A percentile compares a stretch with the other conserved stretches of the same genome.
Evolutionary conservation across 1,284 basidiomycete genomes (phyloP).

Genomic region (Cryptococcus sp.): DNA sequence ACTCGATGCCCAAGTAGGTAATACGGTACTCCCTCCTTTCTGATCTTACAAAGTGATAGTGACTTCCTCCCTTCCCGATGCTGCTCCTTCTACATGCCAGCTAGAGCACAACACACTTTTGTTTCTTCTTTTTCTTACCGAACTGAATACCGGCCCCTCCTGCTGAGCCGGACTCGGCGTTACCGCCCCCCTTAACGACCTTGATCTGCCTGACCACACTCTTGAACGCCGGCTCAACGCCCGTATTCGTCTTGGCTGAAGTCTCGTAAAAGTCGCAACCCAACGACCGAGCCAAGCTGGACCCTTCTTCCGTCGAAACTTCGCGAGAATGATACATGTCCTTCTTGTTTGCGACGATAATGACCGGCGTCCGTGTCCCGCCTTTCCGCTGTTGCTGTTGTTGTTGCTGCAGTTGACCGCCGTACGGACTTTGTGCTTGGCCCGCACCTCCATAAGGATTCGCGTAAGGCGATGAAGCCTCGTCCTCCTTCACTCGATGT

Average conservation of each 20-base stretch:
- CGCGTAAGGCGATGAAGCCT: slow-evolving; percentile 56
- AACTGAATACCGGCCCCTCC: slow-evolving; percentile 6
- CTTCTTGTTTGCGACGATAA: slow-evolving; percentile 90
- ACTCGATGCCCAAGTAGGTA: too few relatives aligned
- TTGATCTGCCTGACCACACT: slow-evolving; percentile 84
- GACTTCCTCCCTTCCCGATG: too few relatives aligned
- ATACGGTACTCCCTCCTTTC: too few relatives aligned
- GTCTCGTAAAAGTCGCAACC: slow-evolving; percentile 97
- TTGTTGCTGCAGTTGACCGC: slow-evolving; percentile 4
- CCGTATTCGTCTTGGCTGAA: slow-evolving; percentile 90
- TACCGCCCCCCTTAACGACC: slow-evolving; percentile 30
- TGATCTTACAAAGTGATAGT: too few relatives aligned
- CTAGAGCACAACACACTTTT: slow-evolving; percentile 53
- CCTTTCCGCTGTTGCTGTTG: not conserved
- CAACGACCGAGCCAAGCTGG: slow-evolving; percentile 77
- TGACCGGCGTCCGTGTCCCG: slow-evolving; percentile 52
- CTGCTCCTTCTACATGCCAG: too few relatives aligned
- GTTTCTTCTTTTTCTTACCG: slow-evolving; percentile 38
- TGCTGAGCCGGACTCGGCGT: slow-evolving; percentile 5
- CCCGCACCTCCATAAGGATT: slow-evolving; percentile 1
- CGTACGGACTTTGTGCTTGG: slow-evolving; percentile 9
- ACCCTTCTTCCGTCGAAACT: slow-evolving; percentile 85
- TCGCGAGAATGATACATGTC: slow-evolving; percentile 77
- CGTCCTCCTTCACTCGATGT: slow-evolving; percentile 83
- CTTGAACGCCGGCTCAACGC: slow-evolving; percentile 92